Base-by-base conservation (phyloP, 345 rosid species). In the Pugionium dolabratum region DNA sequence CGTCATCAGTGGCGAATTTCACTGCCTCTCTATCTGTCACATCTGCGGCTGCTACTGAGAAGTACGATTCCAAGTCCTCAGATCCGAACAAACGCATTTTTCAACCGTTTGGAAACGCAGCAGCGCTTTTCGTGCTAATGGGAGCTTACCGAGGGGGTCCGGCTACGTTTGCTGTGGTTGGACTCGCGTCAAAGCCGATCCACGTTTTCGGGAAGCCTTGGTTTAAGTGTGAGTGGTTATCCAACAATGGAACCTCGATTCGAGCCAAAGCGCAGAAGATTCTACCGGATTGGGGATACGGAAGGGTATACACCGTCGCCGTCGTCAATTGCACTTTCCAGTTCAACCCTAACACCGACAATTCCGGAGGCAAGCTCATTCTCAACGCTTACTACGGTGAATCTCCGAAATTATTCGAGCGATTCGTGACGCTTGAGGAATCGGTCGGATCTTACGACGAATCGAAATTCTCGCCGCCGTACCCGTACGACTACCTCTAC, bases 71-170 rank as follows among this genome's bases (percentile, higher is more conserved):
- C 0, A 52, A 39, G 6, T 64, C 66, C 25, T 42, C 76, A 28
- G 92, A 86, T 70, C 84, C 85, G 2, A 85, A 83, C 79, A 88
- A 86, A 59, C 87, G 94, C 34, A 44, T 78, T 41, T 88, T 91
- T 75, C 75, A 76, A 40, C 49, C 97, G n/a, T 82, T 82, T 59
- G 96, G 94, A 11, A 83, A 74, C 79, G 94, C 91, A n/a, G 96
- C 94, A 9, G 88, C 91, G 50, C 85, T 84, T 4, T 91, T 91
- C 60, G 91, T 91, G 53, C 79, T 64, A 18, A 91, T 91, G 91
- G 96, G 97, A n/a, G 85, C 88, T 3, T 91, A 91, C 84, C 83
- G 94, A 10, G 97, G 96, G 7, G 96, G 94, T 4, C 81, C 84
- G 0, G 54, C 64, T 8, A 88, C 96, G 4, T 91, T 91, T 27